These are phyloP conservation scores for Datura wrightii DNA, from an alignment of 257 asterid species.

Conservation along the genomic window DNA sequence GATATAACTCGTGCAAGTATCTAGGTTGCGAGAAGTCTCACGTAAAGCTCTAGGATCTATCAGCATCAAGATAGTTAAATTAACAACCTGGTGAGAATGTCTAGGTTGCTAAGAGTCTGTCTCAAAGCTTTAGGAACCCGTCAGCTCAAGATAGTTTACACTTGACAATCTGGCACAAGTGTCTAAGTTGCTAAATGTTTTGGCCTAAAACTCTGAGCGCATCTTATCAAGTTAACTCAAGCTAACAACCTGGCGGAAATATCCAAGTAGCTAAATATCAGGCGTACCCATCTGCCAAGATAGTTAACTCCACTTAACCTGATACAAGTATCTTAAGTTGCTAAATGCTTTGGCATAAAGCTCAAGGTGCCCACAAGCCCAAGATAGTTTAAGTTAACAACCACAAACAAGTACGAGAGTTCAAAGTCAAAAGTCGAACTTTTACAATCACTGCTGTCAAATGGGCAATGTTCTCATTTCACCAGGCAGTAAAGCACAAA, in stretches of 20 bases:
- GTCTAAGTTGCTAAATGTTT: neutral
- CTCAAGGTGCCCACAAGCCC: neutral
- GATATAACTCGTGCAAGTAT: neutral
- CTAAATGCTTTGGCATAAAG: neutral
- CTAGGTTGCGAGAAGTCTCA: neutral
- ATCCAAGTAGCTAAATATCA: neutral
- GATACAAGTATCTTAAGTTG: neutral
- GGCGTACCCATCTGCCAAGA: neutral
- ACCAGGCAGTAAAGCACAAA: neutral
- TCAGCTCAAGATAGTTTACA: neutral
- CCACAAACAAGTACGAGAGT: neutral
- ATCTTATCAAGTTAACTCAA: neutral
- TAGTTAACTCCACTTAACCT: neutral
- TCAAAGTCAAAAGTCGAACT: neutral
- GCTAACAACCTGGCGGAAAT: neutral
- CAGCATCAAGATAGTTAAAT: too few species aligned
- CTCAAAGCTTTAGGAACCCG: neutral
- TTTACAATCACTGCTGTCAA: neutral
- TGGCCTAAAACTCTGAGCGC: neutral
- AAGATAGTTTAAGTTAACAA: neutral
- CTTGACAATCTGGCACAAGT: neutral
- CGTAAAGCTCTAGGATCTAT: too few species aligned
- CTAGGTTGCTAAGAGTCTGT: neutral
- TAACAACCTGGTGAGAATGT: too few species aligned
- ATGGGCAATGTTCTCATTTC: conserved; percentile 2